Base-by-base conservation (phyloP, 106 monocot genomes). In the Dendrobium officinale region DNA sequence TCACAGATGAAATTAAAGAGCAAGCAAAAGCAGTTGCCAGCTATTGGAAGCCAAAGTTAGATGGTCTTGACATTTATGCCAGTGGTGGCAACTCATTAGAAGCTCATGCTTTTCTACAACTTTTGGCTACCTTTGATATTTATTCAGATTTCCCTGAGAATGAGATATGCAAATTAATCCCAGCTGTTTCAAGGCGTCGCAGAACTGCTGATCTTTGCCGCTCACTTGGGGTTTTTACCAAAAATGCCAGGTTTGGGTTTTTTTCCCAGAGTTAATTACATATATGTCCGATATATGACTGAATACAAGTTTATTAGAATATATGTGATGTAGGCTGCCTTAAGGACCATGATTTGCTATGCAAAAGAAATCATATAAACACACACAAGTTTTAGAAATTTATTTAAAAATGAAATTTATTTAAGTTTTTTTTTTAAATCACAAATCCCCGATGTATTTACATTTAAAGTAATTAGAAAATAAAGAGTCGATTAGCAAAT, bases 71-170 rank as follows among this genome's bases (percentile, higher is more conserved):
- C 56, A 84, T 87, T 80, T 83, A 88, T 84, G 73, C 79, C 7
- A 88, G 81, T 72, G 85, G 82, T 85, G 96, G 96, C 24, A 96
- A 96, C 78, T 96, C 93, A 24, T 85, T 96, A 40, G 96, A 93
- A 86, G 92, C 80, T 2, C 93, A 96, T 89, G 85, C 96, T 51
- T 93, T 96, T 86, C 92, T 96, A 20, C 96, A 96, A 80, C 91
- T 96, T 73, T 64, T 96, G 67, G 96, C 91, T 47, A 96, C 93
- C 19, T 96, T 90, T 87, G 83, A 29, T 75, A 81, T 96, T 81
- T 80, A 80, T 83, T 87, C 88, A 66, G 87, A 92, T 58, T 96
- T 88, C 83, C 78, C 84, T 77, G 67, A 85, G 70, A 85, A 90
- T 77, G 91, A 88, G 76, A 89, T 95, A 22, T 89, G 93, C 83